Evolutionary conservation across 1,284 basidiomycete genomes (phyloP).

Genomic region (Boletus calvinii): DNA sequence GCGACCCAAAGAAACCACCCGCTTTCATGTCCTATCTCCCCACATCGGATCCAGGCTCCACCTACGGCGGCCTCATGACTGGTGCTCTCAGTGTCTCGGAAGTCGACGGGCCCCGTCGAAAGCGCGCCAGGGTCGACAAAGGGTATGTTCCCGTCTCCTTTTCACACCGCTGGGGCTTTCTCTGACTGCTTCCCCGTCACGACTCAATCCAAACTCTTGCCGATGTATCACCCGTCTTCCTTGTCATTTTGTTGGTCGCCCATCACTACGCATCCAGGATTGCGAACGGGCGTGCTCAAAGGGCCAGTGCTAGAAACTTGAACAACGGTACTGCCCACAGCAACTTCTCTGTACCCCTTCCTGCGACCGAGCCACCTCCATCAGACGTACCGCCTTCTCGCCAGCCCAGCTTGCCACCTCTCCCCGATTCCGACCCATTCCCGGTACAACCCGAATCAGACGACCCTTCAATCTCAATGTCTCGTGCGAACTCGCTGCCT

Average conservation of each 20-base stretch:
- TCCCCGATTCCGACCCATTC: conserved; percentile 42
- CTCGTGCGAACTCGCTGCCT: conserved; percentile 60
- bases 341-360: conserved; percentile 32
- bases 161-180: conserved; percentile 18
- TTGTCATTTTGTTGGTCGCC: conserved; percentile 10
- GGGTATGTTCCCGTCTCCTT: conserved; percentile 49
- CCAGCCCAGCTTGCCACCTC: conserved; percentile 38
- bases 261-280: conserved; percentile 38
- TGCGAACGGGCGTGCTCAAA: conserved; percentile 66
- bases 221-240: conserved; percentile 19
- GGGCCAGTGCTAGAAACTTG: conserved; percentile 69
- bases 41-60: conserved; percentile 76
- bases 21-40: conserved; percentile 72
- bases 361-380: conserved; percentile 40
- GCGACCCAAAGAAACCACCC: conserved; percentile 71
- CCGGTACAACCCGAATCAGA: conserved; percentile 52
- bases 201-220: conserved; percentile 26
- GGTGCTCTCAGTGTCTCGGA: conserved; percentile 59
- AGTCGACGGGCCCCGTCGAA: conserved; percentile 62
- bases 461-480: conserved; percentile 43
- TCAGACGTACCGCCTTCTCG: conserved; percentile 34
- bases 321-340: conserved; percentile 38
- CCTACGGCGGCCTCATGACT: conserved; percentile 69
- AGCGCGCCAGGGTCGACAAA: conserved; percentile 70
- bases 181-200: conserved; percentile 20